These are phyloP conservation scores for Auxenochlorella protothecoides DNA, from an alignment of 139 green algal species.

Conservation along the genomic window DNA sequence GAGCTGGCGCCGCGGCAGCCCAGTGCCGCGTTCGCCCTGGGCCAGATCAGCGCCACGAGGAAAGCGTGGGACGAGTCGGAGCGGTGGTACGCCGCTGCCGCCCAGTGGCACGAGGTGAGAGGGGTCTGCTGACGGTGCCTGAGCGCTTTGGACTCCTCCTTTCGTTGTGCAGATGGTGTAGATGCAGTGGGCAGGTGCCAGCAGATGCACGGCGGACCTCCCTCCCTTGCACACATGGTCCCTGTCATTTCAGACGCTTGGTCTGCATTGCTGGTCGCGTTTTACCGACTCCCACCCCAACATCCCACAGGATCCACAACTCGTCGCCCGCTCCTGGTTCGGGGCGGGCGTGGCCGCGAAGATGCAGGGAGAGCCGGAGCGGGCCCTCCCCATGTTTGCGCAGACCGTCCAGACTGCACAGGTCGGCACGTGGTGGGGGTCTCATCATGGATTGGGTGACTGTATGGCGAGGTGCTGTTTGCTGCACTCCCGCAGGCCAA, in stretches of 20 bases:
- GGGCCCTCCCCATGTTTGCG: constrained; percentile 18
- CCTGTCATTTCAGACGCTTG: no score
- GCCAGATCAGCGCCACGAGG: constrained; percentile 8
- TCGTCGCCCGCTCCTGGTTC: constrained; percentile 16
- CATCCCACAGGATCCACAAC: constrained; percentile 10
- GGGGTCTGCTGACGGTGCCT: background rate
- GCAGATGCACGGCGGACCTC: background rate
- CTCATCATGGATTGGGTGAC: background rate
- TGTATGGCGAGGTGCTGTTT: background rate
- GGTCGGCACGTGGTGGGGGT: background rate
- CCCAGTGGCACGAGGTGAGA: background rate
- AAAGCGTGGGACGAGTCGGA: no score
- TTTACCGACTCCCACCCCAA: no score
- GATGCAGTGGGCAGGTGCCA: background rate
- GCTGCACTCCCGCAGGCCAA: background rate
- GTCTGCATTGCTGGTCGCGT: no score
- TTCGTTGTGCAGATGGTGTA: background rate
- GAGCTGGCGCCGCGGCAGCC: constrained; percentile 11
- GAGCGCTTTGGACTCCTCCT: background rate
- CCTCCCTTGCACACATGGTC: background rate
- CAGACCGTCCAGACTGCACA: constrained; percentile 5
- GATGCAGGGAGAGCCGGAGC: constrained; percentile 22
- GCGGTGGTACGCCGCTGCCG: no score
- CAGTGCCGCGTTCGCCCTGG: constrained; percentile 21
- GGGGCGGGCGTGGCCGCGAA: constrained; percentile 23